A percentile compares a stretch with the other conserved stretches of the same genome.
Evolutionary conservation across 2,329 filamentous ascomycete genomes (phyloP).

Genomic region (Sarocladium oryzae): DNA sequence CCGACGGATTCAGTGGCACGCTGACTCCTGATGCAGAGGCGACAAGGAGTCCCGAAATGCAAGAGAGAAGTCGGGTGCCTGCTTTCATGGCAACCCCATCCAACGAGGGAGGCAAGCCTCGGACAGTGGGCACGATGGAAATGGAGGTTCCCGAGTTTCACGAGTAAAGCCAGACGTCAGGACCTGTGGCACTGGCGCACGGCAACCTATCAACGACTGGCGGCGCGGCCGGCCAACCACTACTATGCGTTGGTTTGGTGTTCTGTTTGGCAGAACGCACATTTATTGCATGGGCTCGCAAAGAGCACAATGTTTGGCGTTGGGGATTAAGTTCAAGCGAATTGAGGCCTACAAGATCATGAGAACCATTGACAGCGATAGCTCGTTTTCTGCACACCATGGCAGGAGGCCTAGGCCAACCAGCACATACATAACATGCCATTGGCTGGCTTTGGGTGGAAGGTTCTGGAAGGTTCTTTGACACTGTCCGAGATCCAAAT

Average conservation of each 20-base stretch:
- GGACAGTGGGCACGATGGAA: slow-evolving; percentile 26
- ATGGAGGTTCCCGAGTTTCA: slow-evolving; percentile 22
- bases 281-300: no score
- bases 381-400: no score
- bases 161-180: slow-evolving; percentile 18
- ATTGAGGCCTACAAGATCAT: no score
- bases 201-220: no score
- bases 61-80: slow-evolving; percentile 29
- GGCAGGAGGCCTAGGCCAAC: no score
- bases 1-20: slow-evolving; percentile 3
- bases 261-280: no score
- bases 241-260: no score
- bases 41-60: slow-evolving; percentile 37
- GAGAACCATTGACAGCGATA: no score
- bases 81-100: slow-evolving; percentile 18
- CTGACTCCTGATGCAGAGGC: slow-evolving; percentile 13
- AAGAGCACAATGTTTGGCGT: background rate
- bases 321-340: background rate
- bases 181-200: no score
- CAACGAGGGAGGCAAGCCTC: slow-evolving; percentile 15
- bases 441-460: slow-evolving; percentile 4
- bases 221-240: no score
- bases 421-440: slow-evolving; percentile 7
- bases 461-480: slow-evolving; percentile 8
- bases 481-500: background rate